Base-by-base conservation (phyloP, 805 yeast species). In the Starmerella ratchasimensis region DNA sequence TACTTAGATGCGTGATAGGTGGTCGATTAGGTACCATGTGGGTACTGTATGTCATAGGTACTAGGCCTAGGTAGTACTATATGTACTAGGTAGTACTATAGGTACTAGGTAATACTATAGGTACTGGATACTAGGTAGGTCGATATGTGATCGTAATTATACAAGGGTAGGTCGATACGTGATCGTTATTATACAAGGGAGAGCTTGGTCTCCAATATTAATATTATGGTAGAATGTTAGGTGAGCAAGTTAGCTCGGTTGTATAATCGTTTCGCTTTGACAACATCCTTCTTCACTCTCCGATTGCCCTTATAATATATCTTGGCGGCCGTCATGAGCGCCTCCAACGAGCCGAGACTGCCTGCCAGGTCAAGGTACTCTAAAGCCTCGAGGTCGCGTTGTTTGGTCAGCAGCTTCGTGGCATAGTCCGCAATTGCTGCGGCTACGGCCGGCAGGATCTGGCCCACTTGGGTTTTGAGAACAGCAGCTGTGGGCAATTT, bases 181-280 rank as follows among this genome's bases (percentile, higher is more conserved):
- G n/a, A n/a, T n/a, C n/a, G n/a, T n/a, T n/a, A n/a, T n/a, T n/a
- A n/a, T n/a, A n/a, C n/a, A n/a, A n/a, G n/a, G n/a, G n/a, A n/a
- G n/a, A n/a, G n/a, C n/a, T n/a, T n/a, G n/a, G n/a, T n/a, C n/a
- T n/a, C n/a, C n/a, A n/a, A n/a, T n/a, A n/a, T n/a, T n/a, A n/a
- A n/a, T n/a, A n/a, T n/a, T n/a, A n/a, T n/a, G n/a, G n/a, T n/a
- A n/a, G n/a, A 24, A 4, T 14, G n/a, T 9, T 15, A 31, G 21
- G 20, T 16, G 9, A 34, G 29, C 6, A n/a, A 17, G 31, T 28
- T 27, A 19, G 40, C 43, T 13, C 37, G 57, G 29, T 86, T 63
- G 40, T 72, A 68, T 76, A 84, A 76, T 10, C 74, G 71, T 2
- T 86, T 80, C 3, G 88, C 81, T 49, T 69, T 61, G 32, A 58